A percentile compares a stretch with the other conserved stretches of the same genome.
phyloP scores from a whole-genome alignment of 2,329 filamentous ascomycete species.

The Pseudocercospora eumusae region DNA sequence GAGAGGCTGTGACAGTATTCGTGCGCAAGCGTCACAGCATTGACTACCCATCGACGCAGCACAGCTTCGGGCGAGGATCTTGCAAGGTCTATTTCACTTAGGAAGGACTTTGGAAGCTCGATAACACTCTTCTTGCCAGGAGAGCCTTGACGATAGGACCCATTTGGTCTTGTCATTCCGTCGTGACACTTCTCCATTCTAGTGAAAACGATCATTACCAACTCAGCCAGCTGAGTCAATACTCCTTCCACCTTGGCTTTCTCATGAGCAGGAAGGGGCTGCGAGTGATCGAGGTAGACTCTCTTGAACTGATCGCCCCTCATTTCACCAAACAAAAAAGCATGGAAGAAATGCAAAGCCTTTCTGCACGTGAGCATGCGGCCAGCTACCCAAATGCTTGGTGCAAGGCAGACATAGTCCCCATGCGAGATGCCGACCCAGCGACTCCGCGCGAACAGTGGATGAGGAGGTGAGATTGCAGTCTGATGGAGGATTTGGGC shows the following conservation, averaged over 20 bases:
- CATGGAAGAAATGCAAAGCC: slow-evolving; percentile 8
- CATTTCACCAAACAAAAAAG: neutral
- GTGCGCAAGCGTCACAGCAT: neutral
- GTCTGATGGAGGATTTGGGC: neutral
- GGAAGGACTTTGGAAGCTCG: neutral
- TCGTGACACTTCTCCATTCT: neutral
- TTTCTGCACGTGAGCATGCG: neutral
- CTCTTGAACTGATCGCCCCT: neutral
- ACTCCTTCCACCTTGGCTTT: neutral
- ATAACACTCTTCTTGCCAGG: neutral
- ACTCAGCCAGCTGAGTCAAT: neutral
- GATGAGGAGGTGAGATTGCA: neutral
- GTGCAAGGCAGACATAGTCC: neutral
- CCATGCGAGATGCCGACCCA: neutral
- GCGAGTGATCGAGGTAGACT: neutral
- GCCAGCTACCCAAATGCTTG: neutral
- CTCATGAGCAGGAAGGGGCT: neutral
- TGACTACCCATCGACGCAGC: neutral
- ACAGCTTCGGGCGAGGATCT: neutral
- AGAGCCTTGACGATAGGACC: neutral
- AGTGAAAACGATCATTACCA: neutral
- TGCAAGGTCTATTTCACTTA: neutral
- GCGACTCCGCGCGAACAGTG: neutral
- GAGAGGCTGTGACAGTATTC: neutral
- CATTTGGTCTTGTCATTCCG: neutral